Evolutionary conservation across 306 rosid genomes (phyloP).

Genomic region (Cicer chorassanicum): DNA sequence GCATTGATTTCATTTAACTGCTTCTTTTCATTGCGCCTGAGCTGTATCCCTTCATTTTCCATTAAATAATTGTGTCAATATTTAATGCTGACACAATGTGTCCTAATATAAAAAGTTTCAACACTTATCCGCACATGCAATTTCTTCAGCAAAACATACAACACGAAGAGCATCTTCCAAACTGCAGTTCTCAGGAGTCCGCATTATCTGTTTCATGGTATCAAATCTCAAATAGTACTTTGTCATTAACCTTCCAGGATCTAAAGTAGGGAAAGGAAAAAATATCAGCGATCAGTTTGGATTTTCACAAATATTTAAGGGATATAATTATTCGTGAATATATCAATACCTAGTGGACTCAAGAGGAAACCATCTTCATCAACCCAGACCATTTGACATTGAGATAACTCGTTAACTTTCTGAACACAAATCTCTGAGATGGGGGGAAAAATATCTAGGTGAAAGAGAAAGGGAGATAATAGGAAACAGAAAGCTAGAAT

Average conservation of each 20-base stretch:
- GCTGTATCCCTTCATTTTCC: constrained; percentile 85
- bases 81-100: constrained; percentile 37
- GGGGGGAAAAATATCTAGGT: background rate
- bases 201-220: constrained; percentile 93
- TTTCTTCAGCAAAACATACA: constrained; percentile 85
- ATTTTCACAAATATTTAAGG: constrained; percentile 34
- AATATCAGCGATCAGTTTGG: constrained; percentile 38
- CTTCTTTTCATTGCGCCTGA: constrained; percentile 95
- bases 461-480: constrained; percentile 13
- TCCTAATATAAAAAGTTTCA: constrained; percentile 17
- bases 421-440: constrained; percentile 74
- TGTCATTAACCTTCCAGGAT: constrained; percentile 96
- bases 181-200: constrained; percentile 75
- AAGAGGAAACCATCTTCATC: constrained; percentile 96
- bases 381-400: constrained; percentile 80
- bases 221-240: constrained; percentile 93
- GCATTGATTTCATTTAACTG: constrained; percentile 79
- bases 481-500: constrained; percentile 15
- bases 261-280: constrained; percentile 50
- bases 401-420: constrained; percentile 85
- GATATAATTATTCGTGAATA: constrained; percentile 27
- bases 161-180: constrained; percentile 81
- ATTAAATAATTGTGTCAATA: constrained; percentile 43
- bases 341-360: constrained; percentile 79
- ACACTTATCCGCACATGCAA: constrained; percentile 68